Evolutionary conservation across 768 basidiomycete species (phyloP).

Genomic region (Mycena galopus): DNA sequence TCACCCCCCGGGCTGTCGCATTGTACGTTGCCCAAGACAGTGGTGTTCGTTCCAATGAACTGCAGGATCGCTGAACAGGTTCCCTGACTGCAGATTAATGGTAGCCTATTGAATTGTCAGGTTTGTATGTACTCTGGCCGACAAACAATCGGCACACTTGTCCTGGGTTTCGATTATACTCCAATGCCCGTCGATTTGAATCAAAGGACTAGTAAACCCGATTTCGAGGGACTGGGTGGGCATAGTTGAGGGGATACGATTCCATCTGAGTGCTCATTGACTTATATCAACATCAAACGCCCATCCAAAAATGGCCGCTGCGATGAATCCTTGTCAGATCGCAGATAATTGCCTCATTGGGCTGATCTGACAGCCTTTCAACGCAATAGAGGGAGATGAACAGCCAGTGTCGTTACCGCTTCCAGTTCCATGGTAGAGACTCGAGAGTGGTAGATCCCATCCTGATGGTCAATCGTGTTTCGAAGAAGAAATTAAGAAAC

Average conservation of each 20-base stretch:
- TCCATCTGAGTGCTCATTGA: neutral
- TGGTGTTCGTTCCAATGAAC: neutral
- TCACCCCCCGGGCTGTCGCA: neutral
- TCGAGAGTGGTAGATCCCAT: neutral
- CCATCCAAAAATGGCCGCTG: neutral
- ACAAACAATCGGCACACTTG: neutral
- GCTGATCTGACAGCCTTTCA: conserved; percentile 1
- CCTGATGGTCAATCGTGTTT: neutral
- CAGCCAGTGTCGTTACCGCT: neutral
- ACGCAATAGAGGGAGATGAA: neutral
- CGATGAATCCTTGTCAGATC: neutral
- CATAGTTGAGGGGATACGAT: neutral
- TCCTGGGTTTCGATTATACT: neutral
- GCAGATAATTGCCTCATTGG: neutral
- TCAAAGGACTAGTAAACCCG: neutral
- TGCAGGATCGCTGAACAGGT: conserved; percentile 5
- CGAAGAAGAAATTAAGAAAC: no score
- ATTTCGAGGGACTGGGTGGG: neutral
- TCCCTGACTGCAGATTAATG: no score
- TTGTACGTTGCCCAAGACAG: neutral
- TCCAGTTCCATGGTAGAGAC: neutral
- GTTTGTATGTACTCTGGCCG: neutral
- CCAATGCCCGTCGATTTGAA: neutral
- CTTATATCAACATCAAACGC: neutral
- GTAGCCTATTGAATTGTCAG: neutral